Evolutionary conservation across 306 rosid species (phyloP).

Genomic region (Neltuma alba): DNA sequence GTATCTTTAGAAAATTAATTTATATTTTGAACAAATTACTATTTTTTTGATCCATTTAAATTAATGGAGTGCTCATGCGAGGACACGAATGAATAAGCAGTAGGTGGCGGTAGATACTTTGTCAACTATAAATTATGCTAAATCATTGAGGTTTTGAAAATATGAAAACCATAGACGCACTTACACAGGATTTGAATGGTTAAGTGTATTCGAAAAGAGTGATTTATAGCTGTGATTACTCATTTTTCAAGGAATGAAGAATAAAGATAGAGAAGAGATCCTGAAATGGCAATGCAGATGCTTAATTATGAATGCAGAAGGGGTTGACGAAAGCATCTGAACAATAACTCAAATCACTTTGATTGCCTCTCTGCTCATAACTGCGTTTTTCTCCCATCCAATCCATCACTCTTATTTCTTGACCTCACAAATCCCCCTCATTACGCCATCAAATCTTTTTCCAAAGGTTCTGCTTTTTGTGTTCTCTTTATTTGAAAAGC

Average conservation of each 20-base stretch:
- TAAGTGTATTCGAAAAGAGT: background rate
- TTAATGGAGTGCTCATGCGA: no score
- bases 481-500: no score
- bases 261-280: background rate
- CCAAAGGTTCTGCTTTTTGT: background rate
- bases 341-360: conserved; percentile 23
- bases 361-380: background rate
- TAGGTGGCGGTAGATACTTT: background rate
- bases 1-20: no score
- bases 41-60: no score
- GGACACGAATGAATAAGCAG: no score
- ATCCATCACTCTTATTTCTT: conserved; percentile 33
- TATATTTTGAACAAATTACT: no score
- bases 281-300: background rate
- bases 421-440: conserved; percentile 28
- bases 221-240: background rate
- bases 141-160: background rate
- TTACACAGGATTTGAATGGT: background rate
- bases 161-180: no score
- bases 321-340: conserved; percentile 29
- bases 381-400: conserved; percentile 14
- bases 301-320: background rate
- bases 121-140: background rate
- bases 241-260: background rate
- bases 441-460: conserved; percentile 30